A percentile compares a stretch with the other conserved stretches of the same genome.
Conservation (phyloP, 768 basidiomycete species). For the Leucocoprinus birnbaumii region DNA sequence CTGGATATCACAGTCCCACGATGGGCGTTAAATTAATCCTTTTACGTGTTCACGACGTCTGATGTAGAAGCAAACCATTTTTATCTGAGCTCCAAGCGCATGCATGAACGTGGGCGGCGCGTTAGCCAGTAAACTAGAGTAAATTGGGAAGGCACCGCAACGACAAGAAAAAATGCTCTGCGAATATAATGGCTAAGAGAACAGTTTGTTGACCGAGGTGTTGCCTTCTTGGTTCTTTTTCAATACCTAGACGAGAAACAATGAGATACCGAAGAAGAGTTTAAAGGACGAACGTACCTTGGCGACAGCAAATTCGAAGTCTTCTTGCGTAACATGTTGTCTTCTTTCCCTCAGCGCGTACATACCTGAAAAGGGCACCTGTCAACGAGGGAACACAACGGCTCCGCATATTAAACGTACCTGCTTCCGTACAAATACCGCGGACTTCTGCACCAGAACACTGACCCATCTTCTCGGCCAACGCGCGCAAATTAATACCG, state of each 20-base stretch:
- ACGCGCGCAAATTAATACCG: constrained; percentile 92
- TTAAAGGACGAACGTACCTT: constrained; percentile 52
- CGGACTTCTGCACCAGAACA: constrained; percentile 97
- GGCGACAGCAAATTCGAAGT: constrained; percentile 97
- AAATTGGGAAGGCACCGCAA: no score
- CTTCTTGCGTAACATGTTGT: constrained; percentile 97
- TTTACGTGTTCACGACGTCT: no score
- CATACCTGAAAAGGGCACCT: constrained; percentile 59
- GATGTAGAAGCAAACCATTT: no score
- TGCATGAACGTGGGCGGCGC: no score
- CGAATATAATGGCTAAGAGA: constrained; percentile 53
- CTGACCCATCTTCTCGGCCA: constrained; percentile 99
- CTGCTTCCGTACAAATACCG: constrained; percentile 97
- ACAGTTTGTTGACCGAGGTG: constrained; percentile 92
- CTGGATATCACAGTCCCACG: neutral
- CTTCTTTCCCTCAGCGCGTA: constrained; percentile 93
- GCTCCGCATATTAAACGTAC: constrained; percentile 34
- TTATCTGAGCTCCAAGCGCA: no score
- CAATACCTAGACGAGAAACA: constrained; percentile 51
- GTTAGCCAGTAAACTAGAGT: neutral
- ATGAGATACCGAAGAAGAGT: neutral
- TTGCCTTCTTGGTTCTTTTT: constrained; percentile 98
- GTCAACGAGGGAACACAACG: neutral
- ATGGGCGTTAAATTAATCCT: no score
- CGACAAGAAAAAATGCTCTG: no score